These are phyloP conservation scores for Omphalea diandra DNA, from an alignment of 441 rosid species.

Conservation along the genomic window DNA sequence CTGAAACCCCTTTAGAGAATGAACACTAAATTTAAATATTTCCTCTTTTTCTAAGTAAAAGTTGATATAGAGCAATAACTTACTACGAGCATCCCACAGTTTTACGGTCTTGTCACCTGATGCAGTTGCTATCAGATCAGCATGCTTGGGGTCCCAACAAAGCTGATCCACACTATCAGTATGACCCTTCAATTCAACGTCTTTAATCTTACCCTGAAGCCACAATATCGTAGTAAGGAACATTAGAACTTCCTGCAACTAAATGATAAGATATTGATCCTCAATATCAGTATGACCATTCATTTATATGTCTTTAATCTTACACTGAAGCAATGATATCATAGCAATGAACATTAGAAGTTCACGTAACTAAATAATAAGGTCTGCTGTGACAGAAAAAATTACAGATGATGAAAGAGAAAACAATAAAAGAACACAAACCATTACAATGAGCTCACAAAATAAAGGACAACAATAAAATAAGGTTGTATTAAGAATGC, in stretches of 20 bases:
- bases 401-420: not conserved
- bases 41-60: not conserved
- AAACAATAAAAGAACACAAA: not conserved
- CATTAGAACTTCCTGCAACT: not conserved
- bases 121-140: constrained; percentile 95
- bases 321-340: constrained; percentile 49
- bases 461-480: not conserved
- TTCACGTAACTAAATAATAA: not conserved
- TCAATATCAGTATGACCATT: constrained; percentile 97
- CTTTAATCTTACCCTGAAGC: constrained; percentile 77
- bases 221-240: not conserved
- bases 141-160: constrained; percentile 96
- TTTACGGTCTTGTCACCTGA: constrained; percentile 97
- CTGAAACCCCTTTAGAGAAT: not conserved
- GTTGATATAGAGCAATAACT: constrained; percentile 27
- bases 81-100: constrained; percentile 95
- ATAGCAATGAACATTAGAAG: not conserved
- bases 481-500: not conserved
- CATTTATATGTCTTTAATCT: constrained; percentile 79
- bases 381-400: not conserved
- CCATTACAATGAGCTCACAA: not conserved
- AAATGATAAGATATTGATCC: constrained; percentile 50
- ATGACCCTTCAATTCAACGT: constrained; percentile 89
- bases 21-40: not conserved
- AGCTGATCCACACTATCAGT: constrained; percentile 97